Percentiles rank a stretch among this genome's conserved stretches.
These are phyloP conservation scores for Datisca glomerata DNA, from an alignment of 306 rosid species.

Conservation along the genomic window DNA sequence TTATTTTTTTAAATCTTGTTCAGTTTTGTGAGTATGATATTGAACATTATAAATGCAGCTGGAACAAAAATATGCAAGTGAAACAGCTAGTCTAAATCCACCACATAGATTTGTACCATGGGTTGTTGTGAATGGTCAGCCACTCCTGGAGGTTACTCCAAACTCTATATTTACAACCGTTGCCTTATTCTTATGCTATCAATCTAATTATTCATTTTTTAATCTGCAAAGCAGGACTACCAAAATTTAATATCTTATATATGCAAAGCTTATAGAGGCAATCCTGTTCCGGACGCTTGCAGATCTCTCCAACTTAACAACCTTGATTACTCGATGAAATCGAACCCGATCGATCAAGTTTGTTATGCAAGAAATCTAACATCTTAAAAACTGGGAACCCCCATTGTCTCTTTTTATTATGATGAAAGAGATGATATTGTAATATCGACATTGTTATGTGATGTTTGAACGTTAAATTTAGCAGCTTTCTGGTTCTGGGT, in stretches of 20 bases:
- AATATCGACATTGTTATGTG: no score
- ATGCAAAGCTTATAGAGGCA: constrained; percentile 49
- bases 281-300: constrained; percentile 37
- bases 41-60: constrained; percentile 27
- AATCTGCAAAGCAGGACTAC: constrained; percentile 32
- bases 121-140: constrained; percentile 59
- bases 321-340: not conserved
- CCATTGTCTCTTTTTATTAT: no score
- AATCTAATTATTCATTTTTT: constrained; percentile 2
- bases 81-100: constrained; percentile 56
- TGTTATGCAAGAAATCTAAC: no score
- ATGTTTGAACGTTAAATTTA: no score
- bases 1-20: no score
- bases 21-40: not conserved
- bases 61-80: constrained; percentile 41
- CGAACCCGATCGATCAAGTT: not conserved
- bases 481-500: no score
- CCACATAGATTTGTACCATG: constrained; percentile 73
- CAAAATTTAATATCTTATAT: constrained; percentile 39
- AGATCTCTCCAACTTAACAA: constrained; percentile 18
- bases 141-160: constrained; percentile 57
- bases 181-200: not conserved
- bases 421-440: no score
- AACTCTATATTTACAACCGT: not conserved
- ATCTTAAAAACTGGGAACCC: no score